Conservation (phyloP, 257 asterid genomes). For the Sherardia arvensis region DNA sequence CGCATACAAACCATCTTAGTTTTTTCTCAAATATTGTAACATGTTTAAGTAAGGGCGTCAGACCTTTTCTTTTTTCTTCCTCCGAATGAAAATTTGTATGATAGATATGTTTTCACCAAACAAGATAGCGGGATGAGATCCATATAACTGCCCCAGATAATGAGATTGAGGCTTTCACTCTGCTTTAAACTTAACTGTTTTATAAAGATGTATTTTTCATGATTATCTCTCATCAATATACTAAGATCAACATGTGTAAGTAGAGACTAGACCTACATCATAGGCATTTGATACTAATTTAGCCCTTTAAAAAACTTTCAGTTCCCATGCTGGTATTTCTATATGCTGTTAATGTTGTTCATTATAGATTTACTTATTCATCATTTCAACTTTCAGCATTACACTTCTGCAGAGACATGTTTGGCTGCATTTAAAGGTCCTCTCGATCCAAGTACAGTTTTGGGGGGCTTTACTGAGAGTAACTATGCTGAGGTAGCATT, state of each 20-base stretch:
- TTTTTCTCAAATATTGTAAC: not conserved
- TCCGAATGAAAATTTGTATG: not conserved
- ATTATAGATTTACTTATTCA: not conserved
- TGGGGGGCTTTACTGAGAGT: slow-evolving; percentile 88
- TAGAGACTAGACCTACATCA: not conserved
- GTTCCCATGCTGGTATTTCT: not conserved
- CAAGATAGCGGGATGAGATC: not conserved
- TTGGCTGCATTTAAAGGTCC: slow-evolving; percentile 94
- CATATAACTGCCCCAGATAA: not conserved
- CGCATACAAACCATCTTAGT: not conserved
- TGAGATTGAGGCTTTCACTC: not conserved
- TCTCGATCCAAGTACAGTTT: slow-evolving; percentile 91
- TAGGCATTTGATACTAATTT: not conserved
- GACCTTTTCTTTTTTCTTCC: no score
- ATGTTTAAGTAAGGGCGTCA: not conserved
- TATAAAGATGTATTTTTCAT: not conserved
- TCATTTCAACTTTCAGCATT: slow-evolving; percentile 46
- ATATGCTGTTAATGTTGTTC: not conserved
- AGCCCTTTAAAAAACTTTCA: not conserved
- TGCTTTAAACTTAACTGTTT: not conserved
- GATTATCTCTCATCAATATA: not conserved
- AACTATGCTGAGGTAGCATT: slow-evolving; percentile 68
- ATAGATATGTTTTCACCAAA: not conserved
- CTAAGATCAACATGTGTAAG: not conserved
- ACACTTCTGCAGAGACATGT: slow-evolving; percentile 78